Evolutionary conservation across 352 stramenopile species (phyloP).

Genomic region (Phytophthora uliginosa): DNA sequence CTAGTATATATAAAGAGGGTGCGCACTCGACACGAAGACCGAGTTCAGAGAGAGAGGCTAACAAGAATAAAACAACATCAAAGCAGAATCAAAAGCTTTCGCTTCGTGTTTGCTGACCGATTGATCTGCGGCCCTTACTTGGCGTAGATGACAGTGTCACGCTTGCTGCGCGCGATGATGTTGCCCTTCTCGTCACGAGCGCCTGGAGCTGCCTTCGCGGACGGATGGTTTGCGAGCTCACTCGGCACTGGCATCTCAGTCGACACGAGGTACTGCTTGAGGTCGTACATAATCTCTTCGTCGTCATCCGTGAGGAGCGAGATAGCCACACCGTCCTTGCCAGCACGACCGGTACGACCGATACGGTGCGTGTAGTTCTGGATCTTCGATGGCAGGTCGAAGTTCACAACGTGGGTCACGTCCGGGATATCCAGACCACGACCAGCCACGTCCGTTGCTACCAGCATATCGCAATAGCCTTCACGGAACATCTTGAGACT

Average conservation of each 20-base stretch:
- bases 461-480: conserved; percentile 91
- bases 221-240: conserved; percentile 95
- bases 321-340: conserved; percentile 97
- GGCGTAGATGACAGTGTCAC: conserved; percentile 90
- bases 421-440: conserved; percentile 99
- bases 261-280: conserved; percentile 97
- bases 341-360: conserved; percentile 97
- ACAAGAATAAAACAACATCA: conserved; percentile 19
- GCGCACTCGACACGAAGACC: conserved; percentile 13
- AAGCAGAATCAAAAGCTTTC: conserved; percentile 6
- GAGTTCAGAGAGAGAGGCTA: conserved; percentile 2
- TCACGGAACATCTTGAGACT: conserved; percentile 93
- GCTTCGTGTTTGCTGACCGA: not conserved
- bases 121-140: conserved; percentile 54
- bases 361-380: conserved; percentile 99
- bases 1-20: conserved; percentile 43
- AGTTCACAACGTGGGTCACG: conserved; percentile 99
- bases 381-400: conserved; percentile 98
- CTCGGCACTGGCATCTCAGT: conserved; percentile 96
- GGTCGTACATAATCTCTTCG: conserved; percentile 97
- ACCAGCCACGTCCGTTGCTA: conserved; percentile 96
- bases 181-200: conserved; percentile 89
- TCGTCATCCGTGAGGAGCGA: conserved; percentile 99
- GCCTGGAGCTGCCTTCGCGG: conserved; percentile 89
- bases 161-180: conserved; percentile 88